Evolutionary conservation across 805 yeast genomes (phyloP).

Genomic region (Candida multigemmis): DNA sequence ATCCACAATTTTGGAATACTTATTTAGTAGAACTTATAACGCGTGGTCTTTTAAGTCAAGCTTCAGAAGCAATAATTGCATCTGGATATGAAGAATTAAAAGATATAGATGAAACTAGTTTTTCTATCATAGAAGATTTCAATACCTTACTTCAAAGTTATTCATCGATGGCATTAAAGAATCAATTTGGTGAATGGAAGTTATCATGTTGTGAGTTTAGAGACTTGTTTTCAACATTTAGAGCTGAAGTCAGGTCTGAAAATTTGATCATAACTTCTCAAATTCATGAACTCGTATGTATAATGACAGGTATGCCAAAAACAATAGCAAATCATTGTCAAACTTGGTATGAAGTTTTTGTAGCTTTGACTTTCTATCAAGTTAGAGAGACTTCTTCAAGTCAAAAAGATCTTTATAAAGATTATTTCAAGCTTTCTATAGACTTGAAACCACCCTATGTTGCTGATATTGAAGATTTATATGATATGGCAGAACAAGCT

Average conservation of each 20-base stretch:
- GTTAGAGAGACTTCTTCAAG: conserved; percentile 36
- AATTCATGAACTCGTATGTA: conserved; percentile 31
- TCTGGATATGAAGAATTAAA: conserved; percentile 35
- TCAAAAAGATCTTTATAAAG: conserved; percentile 23
- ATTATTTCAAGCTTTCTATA: conserved; percentile 23
- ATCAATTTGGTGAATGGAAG: conserved; percentile 43
- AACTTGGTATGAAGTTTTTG: conserved; percentile 62
- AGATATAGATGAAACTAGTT: conserved; percentile 19
- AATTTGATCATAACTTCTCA: conserved; percentile 22
- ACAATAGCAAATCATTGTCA: conserved; percentile 43
- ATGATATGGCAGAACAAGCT: conserved; percentile 26
- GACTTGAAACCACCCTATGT: conserved; percentile 19
- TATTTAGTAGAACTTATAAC: conserved; percentile 46
- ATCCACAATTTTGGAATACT: conserved; percentile 53
- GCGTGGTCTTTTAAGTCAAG: conserved; percentile 55
- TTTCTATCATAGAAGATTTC: conserved; percentile 32
- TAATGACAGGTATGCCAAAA: conserved; percentile 39
- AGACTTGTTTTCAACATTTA: conserved; percentile 23
- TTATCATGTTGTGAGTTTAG: conserved; percentile 39
- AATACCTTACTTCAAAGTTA: conserved; percentile 29
- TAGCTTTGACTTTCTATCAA: conserved; percentile 49
- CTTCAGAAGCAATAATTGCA: conserved; percentile 36
- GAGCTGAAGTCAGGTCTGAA: conserved; percentile 13
- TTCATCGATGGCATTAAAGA: conserved; percentile 27
- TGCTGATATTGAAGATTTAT: conserved; percentile 12